A percentile compares a stretch with the other conserved stretches of the same genome.
Evolutionary conservation across 1,284 basidiomycete species (phyloP).

Genomic region (Fomitopsis schrenkii): DNA sequence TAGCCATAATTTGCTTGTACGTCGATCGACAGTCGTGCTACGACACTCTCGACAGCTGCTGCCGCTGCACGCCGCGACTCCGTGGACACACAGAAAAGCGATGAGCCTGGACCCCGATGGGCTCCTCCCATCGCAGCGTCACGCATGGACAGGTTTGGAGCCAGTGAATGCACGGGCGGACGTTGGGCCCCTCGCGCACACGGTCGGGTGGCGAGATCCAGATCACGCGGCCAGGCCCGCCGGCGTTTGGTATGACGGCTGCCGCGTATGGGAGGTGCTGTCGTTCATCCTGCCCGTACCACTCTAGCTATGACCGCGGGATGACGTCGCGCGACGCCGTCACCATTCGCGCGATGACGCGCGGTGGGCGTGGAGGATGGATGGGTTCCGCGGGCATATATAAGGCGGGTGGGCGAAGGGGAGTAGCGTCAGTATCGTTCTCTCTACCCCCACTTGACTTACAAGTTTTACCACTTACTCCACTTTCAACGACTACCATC

Average conservation of each 20-base stretch:
- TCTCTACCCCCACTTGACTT: constrained; percentile 3
- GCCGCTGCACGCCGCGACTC: no score
- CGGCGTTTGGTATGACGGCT: neutral
- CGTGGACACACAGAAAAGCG: no score
- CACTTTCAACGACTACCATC: constrained; percentile 11
- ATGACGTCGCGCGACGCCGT: neutral
- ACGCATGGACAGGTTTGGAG: neutral
- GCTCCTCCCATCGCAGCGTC: neutral
- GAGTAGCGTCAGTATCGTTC: neutral
- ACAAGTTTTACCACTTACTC: neutral
- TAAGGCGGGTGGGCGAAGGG: neutral
- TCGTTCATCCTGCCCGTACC: neutral
- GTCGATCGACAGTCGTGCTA: neutral
- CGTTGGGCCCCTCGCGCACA: neutral
- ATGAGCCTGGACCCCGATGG: neutral
- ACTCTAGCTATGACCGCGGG: neutral
- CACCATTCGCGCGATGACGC: neutral
- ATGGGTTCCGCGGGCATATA: constrained; percentile 1
- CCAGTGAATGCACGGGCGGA: no score
- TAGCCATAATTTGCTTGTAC: neutral
- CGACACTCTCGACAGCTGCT: no score
- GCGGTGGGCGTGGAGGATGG: neutral
- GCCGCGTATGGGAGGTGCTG: neutral
- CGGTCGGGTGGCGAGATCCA: neutral
- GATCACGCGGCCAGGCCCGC: neutral